A percentile compares a stretch with the other conserved stretches of the same genome.
Conservation (phyloP, 257 asterid species). For the Henckelia pumila region DNA sequence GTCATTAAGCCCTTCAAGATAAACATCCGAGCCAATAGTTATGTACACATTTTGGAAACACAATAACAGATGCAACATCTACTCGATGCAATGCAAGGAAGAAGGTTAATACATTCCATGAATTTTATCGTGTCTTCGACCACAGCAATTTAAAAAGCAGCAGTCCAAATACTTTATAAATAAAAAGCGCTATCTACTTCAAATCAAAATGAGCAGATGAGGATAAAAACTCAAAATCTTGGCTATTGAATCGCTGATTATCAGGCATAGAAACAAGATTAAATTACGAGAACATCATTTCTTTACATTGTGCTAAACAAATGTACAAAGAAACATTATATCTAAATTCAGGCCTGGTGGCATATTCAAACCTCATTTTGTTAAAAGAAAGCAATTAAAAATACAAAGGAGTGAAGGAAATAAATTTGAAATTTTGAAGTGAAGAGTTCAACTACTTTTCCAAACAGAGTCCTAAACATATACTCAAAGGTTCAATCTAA, state of each 20-base stretch:
- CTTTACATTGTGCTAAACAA: not conserved
- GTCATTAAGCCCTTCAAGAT: not conserved
- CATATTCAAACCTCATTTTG: not conserved
- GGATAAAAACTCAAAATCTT: not conserved
- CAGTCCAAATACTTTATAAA: not conserved
- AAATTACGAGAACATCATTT: not conserved
- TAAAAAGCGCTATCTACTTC: not conserved
- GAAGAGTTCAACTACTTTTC: not conserved
- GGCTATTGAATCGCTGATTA: not conserved
- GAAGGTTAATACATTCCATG: not conserved
- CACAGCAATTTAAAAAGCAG: conserved; percentile 3
- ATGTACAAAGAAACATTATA: not conserved
- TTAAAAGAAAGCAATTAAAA: not conserved
- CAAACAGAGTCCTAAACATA: conserved; percentile 11
- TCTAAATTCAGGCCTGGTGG: not conserved
- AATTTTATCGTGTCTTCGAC: not conserved
- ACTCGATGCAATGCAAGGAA: not conserved
- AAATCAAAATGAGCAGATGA: not conserved
- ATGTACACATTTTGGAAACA: not conserved
- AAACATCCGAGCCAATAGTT: not conserved
- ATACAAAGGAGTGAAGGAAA: not conserved
- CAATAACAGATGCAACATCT: not conserved
- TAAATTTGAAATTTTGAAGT: not conserved
- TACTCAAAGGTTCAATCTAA: not conserved
- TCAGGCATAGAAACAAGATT: not conserved